Conservation (phyloP, 108 stramenopile genomes). For the Cyclotella baltica region DNA sequence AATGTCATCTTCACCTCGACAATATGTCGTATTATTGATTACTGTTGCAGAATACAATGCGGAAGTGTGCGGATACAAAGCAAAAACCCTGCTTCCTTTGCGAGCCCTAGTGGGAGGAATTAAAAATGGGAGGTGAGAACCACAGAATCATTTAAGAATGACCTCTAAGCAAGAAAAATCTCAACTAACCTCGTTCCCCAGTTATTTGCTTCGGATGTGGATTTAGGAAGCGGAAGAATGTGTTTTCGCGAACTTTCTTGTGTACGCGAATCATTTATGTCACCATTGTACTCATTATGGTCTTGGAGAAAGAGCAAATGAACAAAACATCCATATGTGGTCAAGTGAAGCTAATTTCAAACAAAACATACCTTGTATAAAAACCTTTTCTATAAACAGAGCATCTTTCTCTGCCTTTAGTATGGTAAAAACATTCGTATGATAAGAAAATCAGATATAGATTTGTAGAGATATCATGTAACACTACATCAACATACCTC, state of each 20-base stretch:
- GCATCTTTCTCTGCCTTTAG: conserved; percentile 53
- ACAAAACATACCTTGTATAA: conserved; percentile 54
- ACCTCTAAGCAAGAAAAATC: conserved; percentile 17
- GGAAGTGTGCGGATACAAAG: conserved; percentile 82
- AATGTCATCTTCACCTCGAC: conserved; percentile 79
- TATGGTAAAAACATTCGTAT: background rate
- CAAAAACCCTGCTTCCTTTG: conserved; percentile 73
- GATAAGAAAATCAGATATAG: background rate
- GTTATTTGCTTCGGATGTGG: conserved; percentile 66
- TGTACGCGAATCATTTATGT: conserved; percentile 21
- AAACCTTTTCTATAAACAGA: conserved; percentile 66
- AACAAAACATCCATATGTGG: background rate
- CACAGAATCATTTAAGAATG: background rate
- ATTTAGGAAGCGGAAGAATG: conserved; percentile 75
- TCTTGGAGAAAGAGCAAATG: background rate
- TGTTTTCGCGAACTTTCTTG: conserved; percentile 56
- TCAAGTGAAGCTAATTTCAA: background rate
- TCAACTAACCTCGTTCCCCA: conserved; percentile 56
- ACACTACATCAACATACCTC: conserved; percentile 25
- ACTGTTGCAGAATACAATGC: conserved; percentile 80
- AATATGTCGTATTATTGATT: conserved; percentile 76
- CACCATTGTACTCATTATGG: conserved; percentile 63
- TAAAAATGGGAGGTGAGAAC: too few relatives aligned
- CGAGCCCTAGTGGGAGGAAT: conserved; percentile 31
- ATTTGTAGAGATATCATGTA: background rate